Conservation (phyloP, 176 grass and related monocot genomes). For the Rhynchospora breviuscula region DNA sequence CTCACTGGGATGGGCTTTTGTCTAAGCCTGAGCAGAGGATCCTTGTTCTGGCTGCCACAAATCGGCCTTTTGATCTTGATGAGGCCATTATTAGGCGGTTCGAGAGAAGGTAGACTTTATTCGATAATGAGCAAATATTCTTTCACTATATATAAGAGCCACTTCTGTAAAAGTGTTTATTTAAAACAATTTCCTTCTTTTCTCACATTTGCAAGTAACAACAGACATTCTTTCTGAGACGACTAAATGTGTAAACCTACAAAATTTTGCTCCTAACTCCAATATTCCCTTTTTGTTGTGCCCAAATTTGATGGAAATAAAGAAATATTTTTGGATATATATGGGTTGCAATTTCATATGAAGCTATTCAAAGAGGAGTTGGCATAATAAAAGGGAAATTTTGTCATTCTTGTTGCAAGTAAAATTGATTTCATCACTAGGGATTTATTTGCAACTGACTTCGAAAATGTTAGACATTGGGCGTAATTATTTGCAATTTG, state of each 20-base stretch:
- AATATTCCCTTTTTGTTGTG: neutral
- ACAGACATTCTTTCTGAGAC: neutral
- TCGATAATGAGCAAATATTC: neutral
- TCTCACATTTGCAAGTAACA: neutral
- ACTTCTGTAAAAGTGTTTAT: neutral
- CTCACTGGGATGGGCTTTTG: slow-evolving; percentile 88
- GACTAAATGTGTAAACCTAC: neutral
- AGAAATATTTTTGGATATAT: neutral
- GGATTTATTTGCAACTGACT: neutral
- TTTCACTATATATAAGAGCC: neutral
- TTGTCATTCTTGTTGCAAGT: neutral
- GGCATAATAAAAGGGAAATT: neutral
- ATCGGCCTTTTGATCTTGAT: slow-evolving; percentile 92
- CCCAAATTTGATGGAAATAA: neutral
- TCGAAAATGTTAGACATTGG: neutral
- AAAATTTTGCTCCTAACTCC: neutral
- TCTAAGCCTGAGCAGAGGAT: slow-evolving; percentile 67
- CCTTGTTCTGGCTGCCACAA: slow-evolving; percentile 93
- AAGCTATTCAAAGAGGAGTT: neutral
- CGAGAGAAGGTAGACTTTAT: slow-evolving; percentile 58
- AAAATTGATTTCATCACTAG: neutral
- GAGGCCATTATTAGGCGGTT: slow-evolving; percentile 98
- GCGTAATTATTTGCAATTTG: neutral
- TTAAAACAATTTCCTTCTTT: neutral
- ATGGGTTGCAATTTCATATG: neutral